These are phyloP conservation scores for Smittium culicis DNA, from an alignment of 371 early-diverging fungal species.

Conservation along the genomic window DNA sequence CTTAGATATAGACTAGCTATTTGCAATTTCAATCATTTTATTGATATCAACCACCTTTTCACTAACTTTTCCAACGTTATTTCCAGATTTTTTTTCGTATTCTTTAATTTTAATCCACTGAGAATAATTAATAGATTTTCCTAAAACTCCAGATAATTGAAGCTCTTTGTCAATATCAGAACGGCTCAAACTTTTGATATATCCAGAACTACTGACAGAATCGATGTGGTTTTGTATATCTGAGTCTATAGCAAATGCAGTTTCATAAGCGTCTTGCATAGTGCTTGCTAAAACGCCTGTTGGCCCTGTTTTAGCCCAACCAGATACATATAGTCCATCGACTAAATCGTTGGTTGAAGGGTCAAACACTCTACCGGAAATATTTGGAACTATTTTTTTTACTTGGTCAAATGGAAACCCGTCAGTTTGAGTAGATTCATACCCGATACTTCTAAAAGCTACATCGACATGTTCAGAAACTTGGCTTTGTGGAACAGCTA, in stretches of 20 bases:
- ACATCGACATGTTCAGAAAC: constrained; percentile 41
- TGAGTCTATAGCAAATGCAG: constrained; percentile 48
- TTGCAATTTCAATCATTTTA: constrained; percentile 43
- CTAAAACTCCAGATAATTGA: constrained; percentile 16
- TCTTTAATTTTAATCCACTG: constrained; percentile 77
- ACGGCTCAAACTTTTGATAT: neutral
- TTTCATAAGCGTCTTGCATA: constrained; percentile 85
- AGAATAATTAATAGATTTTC: constrained; percentile 36
- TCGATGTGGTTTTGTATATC: neutral
- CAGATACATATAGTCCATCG: constrained; percentile 66
- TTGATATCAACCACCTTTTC: constrained; percentile 57
- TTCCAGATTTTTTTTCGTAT: constrained; percentile 53
- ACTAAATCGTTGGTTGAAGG: constrained; percentile 16
- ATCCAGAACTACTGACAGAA: neutral
- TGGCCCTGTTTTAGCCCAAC: constrained; percentile 92
- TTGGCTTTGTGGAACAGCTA: constrained; percentile 41
- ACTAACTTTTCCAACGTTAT: constrained; percentile 51
- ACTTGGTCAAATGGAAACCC: constrained; percentile 63
- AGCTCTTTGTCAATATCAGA: constrained; percentile 23
- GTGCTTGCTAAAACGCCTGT: constrained; percentile 89
- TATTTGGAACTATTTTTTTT: constrained; percentile 59
- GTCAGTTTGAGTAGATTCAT: constrained; percentile 52
- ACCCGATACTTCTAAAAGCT: constrained; percentile 75
- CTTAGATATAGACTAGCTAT: neutral
- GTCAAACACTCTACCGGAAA: constrained; percentile 54